Evolutionary conservation across 2,329 filamentous ascomycete genomes (phyloP).

Genomic region (Aspergillus ochraceoroseus): DNA sequence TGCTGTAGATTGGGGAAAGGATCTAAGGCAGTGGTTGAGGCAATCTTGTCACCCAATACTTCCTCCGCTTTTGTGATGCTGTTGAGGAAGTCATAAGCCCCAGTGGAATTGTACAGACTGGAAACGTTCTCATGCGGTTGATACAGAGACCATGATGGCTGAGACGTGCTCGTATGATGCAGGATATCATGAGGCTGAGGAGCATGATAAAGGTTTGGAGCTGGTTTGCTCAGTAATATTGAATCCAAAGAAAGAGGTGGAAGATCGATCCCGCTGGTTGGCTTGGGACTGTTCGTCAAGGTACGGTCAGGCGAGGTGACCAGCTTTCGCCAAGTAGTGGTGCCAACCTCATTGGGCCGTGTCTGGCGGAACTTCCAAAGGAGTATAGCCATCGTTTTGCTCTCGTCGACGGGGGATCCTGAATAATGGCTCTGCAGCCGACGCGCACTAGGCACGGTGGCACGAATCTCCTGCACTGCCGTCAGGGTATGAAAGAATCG

Average conservation of each 20-base stretch:
- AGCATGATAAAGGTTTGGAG: constrained; percentile 32
- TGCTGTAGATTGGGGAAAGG: constrained; percentile 31
- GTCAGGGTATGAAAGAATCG: constrained; percentile 41
- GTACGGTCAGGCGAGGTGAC: constrained; percentile 37
- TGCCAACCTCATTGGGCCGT: constrained; percentile 37
- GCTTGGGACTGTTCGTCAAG: constrained; percentile 37
- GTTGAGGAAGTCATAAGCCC: constrained; percentile 34
- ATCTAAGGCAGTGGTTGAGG: constrained; percentile 36
- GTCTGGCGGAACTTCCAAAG: constrained; percentile 47
- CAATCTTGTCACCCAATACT: constrained; percentile 31
- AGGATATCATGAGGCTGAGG: constrained; percentile 32
- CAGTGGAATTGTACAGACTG: constrained; percentile 32
- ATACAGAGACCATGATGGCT: constrained; percentile 37
- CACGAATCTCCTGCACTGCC: constrained; percentile 46
- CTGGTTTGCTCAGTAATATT: constrained; percentile 31
- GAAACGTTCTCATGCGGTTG: constrained; percentile 33
- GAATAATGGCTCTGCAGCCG: constrained; percentile 28
- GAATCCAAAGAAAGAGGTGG: constrained; percentile 37
- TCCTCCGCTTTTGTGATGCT: constrained; percentile 36
- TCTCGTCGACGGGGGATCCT: constrained; percentile 25
- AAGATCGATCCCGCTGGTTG: constrained; percentile 31
- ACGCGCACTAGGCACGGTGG: constrained; percentile 25
- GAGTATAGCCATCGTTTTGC: constrained; percentile 42
- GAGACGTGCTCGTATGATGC: constrained; percentile 27
- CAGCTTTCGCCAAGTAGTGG: constrained; percentile 44